phyloP scores from a whole-genome alignment of 345 rosid species.

The Toxicodendron radicans region DNA sequence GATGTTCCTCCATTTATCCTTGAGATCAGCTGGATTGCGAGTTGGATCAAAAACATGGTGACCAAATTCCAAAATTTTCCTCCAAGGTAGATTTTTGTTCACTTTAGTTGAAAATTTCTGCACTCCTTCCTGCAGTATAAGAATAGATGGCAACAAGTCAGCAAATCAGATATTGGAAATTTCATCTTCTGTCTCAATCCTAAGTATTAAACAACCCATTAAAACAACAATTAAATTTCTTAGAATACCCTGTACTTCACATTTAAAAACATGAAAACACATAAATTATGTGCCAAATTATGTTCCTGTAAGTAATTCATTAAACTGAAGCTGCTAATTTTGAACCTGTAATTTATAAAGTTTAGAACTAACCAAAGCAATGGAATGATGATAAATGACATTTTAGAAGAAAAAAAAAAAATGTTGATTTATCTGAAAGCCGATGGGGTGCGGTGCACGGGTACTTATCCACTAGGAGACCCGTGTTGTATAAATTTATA shows the following conservation, averaged over 20 bases:
- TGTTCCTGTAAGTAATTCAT: not conserved
- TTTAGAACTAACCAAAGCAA: not conserved
- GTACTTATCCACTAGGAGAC: too few relatives aligned
- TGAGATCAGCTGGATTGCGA: constrained; percentile 70
- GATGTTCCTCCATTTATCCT: constrained; percentile 75
- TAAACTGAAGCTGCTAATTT: not conserved
- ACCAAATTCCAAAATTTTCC: constrained; percentile 75
- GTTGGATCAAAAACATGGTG: constrained; percentile 47
- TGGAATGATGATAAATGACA: not conserved
- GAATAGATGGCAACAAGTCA: not conserved
- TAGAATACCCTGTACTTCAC: not conserved
- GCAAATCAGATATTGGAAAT: not conserved
- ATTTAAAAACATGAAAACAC: not conserved
- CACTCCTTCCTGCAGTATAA: constrained; percentile 59
- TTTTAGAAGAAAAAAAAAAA: not conserved
- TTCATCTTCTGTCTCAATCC: not conserved
- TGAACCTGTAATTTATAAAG: not conserved
- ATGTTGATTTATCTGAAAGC: too few relatives aligned
- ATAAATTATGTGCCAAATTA: not conserved
- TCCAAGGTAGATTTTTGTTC: constrained; percentile 78
- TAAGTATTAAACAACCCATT: not conserved
- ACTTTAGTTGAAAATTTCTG: constrained; percentile 33
- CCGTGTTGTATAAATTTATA: too few relatives aligned
- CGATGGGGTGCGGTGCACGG: too few relatives aligned
- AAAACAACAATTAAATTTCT: not conserved